phyloP scores from a whole-genome alignment of 192 early-diverging fungal genomes.

The Gigaspora rosea region DNA sequence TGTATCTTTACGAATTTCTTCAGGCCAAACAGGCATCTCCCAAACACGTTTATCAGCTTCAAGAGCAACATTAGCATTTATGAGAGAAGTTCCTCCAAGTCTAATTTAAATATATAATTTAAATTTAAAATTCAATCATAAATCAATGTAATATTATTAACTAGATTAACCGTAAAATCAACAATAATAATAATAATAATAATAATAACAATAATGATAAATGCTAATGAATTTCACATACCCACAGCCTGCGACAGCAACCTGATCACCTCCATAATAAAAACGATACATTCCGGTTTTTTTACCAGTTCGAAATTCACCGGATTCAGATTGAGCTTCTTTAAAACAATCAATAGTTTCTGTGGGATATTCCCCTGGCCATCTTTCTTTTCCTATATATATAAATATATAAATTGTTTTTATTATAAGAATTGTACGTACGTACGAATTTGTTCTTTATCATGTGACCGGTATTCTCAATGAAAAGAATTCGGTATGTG shows the following conservation, averaged over 20 bases:
- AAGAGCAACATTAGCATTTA: slow-evolving; percentile 50
- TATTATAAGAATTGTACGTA: background rate
- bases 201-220: no score
- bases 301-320: slow-evolving; percentile 35
- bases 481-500: no score
- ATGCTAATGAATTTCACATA: slow-evolving; percentile 22
- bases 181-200: no score
- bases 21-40: slow-evolving; percentile 39
- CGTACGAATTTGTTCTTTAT: no score
- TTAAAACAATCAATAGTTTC: slow-evolving; percentile 33
- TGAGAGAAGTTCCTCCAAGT: slow-evolving; percentile 49
- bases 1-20: slow-evolving; percentile 40
- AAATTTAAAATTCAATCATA: no score
- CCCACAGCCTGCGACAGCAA: slow-evolving; percentile 46
- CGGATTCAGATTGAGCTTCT: slow-evolving; percentile 42
- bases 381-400: slow-evolving; percentile 43
- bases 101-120: slow-evolving; percentile 19
- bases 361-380: slow-evolving; percentile 51
- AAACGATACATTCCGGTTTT: slow-evolving; percentile 45
- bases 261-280: slow-evolving; percentile 44
- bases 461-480: no score
- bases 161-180: background rate
- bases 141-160: background rate
- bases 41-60: slow-evolving; percentile 44
- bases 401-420: background rate